phyloP scores from a whole-genome alignment of 176 grass and related monocot genomes.

The Secale cereale region DNA sequence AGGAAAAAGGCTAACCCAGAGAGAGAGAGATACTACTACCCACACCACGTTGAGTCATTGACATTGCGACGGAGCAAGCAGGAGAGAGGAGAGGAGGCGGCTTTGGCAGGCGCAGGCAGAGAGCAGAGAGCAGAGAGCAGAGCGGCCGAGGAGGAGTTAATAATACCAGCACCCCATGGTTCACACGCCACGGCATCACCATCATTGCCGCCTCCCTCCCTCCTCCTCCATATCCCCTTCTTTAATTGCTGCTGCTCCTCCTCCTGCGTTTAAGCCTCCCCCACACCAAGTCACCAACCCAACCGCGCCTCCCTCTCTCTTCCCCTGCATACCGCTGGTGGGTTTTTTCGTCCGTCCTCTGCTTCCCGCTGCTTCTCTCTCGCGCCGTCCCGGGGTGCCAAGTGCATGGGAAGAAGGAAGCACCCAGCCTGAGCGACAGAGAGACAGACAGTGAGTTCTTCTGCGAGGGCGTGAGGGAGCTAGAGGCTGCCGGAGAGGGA shows the following conservation, averaged over 20 bases:
- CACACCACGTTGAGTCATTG: slow-evolving; percentile 5
- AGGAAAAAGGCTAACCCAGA: slow-evolving; percentile 10
- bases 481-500: too few relatives aligned
- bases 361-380: not conserved
- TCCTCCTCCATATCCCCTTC: slow-evolving; percentile 21
- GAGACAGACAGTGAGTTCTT: not conserved
- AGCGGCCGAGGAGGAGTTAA: slow-evolving; percentile 44
- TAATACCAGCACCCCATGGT: slow-evolving; percentile 43
- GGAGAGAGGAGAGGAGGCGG: not conserved
- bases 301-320: not conserved
- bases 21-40: too few relatives aligned
- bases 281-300: slow-evolving; percentile 17
- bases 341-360: slow-evolving; percentile 1
- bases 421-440: not conserved
- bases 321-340: not conserved
- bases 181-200: slow-evolving; percentile 60
- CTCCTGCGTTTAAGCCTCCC: slow-evolving; percentile 29
- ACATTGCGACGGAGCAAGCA: slow-evolving; percentile 24
- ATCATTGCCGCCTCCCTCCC: slow-evolving; percentile 33
- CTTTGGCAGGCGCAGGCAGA: not conserved
- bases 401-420: slow-evolving; percentile 26
- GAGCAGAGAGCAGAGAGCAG: not conserved
- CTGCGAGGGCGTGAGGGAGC: too few relatives aligned
- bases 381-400: not conserved
- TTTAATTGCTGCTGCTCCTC: slow-evolving; percentile 22